Evolutionary conservation across 208 protist genomes (phyloP).

Genomic region (Lotmaria passim): DNA sequence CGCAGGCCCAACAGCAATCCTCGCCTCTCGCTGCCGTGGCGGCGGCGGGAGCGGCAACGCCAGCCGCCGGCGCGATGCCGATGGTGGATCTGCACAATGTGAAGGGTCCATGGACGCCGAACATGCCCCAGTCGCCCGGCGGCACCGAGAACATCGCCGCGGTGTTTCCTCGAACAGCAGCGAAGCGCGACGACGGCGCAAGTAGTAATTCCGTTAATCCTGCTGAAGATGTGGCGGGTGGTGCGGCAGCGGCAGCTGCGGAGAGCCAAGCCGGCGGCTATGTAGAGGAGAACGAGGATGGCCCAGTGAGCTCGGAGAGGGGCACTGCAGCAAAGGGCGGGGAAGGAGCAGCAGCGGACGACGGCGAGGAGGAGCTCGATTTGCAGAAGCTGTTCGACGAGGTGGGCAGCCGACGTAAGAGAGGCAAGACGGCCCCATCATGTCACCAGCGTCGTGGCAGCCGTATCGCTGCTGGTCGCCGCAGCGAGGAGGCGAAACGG

Average conservation of each 20-base stretch:
- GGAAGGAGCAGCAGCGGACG: constrained; percentile 6
- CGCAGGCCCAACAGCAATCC: background rate
- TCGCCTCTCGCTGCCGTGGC: background rate
- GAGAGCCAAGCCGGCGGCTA: constrained; percentile 7
- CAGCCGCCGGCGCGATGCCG: background rate
- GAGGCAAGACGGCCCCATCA: background rate
- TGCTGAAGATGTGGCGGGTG: background rate
- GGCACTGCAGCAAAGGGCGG: background rate
- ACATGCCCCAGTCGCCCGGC: constrained; percentile 3
- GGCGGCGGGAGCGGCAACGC: background rate
- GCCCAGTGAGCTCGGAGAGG: background rate
- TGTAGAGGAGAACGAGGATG: constrained; percentile 24
- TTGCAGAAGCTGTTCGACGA: constrained; percentile 30
- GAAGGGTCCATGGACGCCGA: constrained; percentile 34
- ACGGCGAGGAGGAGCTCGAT: constrained; percentile 30
- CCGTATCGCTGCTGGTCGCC: constrained; percentile 11
- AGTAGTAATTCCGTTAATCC: background rate
- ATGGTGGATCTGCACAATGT: constrained; percentile 1
- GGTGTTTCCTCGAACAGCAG: constrained; percentile 23
- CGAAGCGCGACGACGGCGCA: constrained; percentile 26
- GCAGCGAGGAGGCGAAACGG: constrained; percentile 5
- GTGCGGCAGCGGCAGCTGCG: no score
- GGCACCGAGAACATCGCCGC: constrained; percentile 18
- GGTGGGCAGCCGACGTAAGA: constrained; percentile 10
- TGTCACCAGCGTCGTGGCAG: constrained; percentile 10